Conservation (phyloP, 2,329 filamentous ascomycete genomes). For the Chaetoscypha palmicola region DNA sequence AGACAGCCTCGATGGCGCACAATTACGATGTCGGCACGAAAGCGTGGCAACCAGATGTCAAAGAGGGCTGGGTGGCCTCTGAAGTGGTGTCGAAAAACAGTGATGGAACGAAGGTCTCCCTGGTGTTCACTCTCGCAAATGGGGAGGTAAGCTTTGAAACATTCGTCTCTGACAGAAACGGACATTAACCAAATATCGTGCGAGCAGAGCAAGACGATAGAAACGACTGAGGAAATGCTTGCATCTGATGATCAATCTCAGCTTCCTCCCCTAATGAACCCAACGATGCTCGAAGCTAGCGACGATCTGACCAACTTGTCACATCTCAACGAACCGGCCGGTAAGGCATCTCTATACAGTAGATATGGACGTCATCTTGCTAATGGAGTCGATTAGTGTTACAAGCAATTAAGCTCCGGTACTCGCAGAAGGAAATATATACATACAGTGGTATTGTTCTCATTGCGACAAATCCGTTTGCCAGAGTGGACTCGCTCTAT, state of each 20-base stretch:
- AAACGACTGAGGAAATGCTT: conserved; percentile 70
- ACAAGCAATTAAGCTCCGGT: conserved; percentile 94
- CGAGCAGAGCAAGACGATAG: conserved; percentile 65
- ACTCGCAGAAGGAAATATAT: conserved; percentile 98
- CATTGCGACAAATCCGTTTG: conserved; percentile 97
- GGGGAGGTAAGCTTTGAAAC: conserved; percentile 62
- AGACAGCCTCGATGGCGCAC: conserved; percentile 63
- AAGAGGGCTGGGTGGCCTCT: conserved; percentile 95
- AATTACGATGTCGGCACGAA: conserved; percentile 93
- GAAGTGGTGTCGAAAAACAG: conserved; percentile 82
- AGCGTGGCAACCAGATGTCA: conserved; percentile 95
- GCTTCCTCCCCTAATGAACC: conserved; percentile 94
- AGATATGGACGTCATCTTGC: conserved; percentile 4
- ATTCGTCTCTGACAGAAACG: conserved; percentile 9
- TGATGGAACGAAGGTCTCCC: conserved; percentile 76
- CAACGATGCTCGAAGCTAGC: conserved; percentile 94
- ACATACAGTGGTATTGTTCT: conserved; percentile 98
- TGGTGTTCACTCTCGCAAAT: conserved; percentile 86
- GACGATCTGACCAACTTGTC: conserved; percentile 97
- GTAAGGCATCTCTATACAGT: conserved; percentile 43
- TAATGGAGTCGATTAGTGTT: conserved; percentile 54
- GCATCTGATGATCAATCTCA: conserved; percentile 68
- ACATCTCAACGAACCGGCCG: conserved; percentile 95
- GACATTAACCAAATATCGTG: conserved; percentile 20
- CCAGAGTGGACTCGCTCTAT: conserved; percentile 94